Evolutionary conservation across 2,329 filamentous ascomycete species (phyloP).

Genomic region (Chalara sp.): DNA sequence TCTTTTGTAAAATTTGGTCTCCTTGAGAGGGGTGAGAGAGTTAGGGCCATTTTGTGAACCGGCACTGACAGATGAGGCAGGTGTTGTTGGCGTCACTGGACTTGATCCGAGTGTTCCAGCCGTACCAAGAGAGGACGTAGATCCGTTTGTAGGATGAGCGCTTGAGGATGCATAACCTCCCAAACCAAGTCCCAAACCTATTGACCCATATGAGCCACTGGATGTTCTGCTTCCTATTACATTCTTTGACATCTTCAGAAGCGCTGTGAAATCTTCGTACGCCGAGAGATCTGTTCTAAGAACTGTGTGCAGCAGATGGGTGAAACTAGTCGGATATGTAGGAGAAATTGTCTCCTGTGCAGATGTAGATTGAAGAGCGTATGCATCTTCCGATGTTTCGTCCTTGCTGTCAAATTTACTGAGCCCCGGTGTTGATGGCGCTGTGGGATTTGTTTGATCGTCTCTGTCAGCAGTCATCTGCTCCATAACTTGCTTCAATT

Average conservation of each 20-base stretch:
- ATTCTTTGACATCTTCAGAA: constrained; percentile 63
- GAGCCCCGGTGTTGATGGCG: constrained; percentile 69
- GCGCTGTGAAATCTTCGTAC: constrained; percentile 77
- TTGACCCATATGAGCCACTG: constrained; percentile 61
- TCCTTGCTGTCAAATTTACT: constrained; percentile 59
- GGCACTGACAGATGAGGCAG: constrained; percentile 44
- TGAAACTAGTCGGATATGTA: constrained; percentile 63
- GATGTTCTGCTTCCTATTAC: constrained; percentile 57
- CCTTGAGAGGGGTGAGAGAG: constrained; percentile 63
- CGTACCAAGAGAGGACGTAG: constrained; percentile 50
- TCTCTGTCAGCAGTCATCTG: constrained; percentile 70
- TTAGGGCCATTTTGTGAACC: constrained; percentile 31
- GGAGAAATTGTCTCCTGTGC: constrained; percentile 41
- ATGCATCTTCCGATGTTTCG: constrained; percentile 33
- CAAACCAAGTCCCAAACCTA: constrained; percentile 38
- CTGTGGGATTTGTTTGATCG: constrained; percentile 63
- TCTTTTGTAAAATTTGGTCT: constrained; percentile 91
- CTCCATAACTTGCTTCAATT: constrained; percentile 90
- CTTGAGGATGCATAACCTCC: constrained; percentile 38
- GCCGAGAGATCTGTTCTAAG: constrained; percentile 74
- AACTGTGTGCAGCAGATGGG: constrained; percentile 75
- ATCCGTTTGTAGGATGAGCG: constrained; percentile 47
- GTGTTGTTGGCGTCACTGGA: constrained; percentile 52
- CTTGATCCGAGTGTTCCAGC: constrained; percentile 44
- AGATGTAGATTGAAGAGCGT: constrained; percentile 15